Evolutionary conservation across 2,329 filamentous ascomycete genomes (phyloP).

Genomic region (Aspergillus amoenus): DNA sequence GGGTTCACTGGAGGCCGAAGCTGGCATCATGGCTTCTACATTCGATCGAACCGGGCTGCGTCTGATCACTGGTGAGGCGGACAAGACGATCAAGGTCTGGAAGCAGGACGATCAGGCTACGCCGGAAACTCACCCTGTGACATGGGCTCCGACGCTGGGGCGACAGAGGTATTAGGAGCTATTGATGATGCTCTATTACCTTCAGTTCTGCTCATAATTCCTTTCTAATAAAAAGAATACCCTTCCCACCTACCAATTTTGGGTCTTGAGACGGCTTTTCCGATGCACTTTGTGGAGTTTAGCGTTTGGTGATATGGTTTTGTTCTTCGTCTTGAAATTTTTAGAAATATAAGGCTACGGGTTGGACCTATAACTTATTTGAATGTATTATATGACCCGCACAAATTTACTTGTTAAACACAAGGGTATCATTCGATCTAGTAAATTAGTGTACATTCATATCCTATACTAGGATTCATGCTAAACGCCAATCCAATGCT

Average conservation of each 20-base stretch:
- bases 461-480: not conserved
- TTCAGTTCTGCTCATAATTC: not conserved
- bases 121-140: slow-evolving; percentile 83
- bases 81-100: slow-evolving; percentile 99
- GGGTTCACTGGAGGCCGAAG: slow-evolving; percentile 88
- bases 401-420: not conserved
- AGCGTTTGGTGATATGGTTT: slow-evolving; percentile 22
- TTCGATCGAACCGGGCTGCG: slow-evolving; percentile 88
- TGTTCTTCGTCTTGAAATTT: not conserved
- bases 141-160: slow-evolving; percentile 83
- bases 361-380: not conserved
- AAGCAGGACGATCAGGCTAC: slow-evolving; percentile 90
- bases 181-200: not conserved
- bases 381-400: not conserved
- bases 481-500: slow-evolving; percentile 8
- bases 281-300: slow-evolving; percentile 33
- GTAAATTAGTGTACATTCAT: slow-evolving; percentile 1
- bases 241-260: not conserved
- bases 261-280: slow-evolving; percentile 1
- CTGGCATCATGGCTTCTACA: slow-evolving; percentile 89
- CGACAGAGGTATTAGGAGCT: slow-evolving; percentile 67
- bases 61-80: slow-evolving; percentile 89
- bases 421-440: slow-evolving; percentile 10
- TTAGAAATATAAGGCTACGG: not conserved
- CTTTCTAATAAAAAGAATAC: slow-evolving; percentile 6